Conservation (phyloP, 2,329 filamentous ascomycete genomes). For the Ciborinia camelliae region DNA sequence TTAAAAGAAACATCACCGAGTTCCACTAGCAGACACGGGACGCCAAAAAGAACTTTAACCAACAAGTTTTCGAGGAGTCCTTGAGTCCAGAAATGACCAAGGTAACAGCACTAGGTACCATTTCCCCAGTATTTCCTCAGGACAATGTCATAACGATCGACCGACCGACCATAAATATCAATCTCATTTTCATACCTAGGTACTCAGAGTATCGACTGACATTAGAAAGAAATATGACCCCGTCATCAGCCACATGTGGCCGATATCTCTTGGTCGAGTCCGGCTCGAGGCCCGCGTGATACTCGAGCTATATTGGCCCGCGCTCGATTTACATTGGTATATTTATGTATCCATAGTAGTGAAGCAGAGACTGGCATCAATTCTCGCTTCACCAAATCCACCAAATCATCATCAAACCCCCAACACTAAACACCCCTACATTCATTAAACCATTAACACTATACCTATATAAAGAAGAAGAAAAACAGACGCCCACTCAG, state of each 20-base stretch:
- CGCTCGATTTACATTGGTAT: not conserved
- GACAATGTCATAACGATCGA: not conserved
- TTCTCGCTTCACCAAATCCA: too few species aligned
- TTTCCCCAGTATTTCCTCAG: not conserved
- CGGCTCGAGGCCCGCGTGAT: not conserved
- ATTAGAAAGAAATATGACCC: not conserved
- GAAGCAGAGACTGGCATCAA: too few species aligned
- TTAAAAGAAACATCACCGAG: not conserved
- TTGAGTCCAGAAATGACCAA: not conserved
- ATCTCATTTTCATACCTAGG: not conserved
- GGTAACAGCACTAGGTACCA: too few species aligned
- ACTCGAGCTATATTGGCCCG: not conserved
- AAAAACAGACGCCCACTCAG: too few species aligned
- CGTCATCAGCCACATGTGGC: not conserved
- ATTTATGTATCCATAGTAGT: not conserved
- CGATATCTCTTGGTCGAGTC: not conserved
- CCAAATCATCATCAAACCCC: too few species aligned
- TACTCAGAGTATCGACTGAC: not conserved
- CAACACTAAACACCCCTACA: too few species aligned
- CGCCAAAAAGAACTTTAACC: not conserved
- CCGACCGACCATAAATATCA: not conserved
- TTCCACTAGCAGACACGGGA: not conserved
- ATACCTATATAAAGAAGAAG: too few species aligned
- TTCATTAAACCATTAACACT: too few species aligned
- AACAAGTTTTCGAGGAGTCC: too few species aligned